Conservation (phyloP, 805 yeast genomes). For the Cyberlindnera sargentensis region DNA sequence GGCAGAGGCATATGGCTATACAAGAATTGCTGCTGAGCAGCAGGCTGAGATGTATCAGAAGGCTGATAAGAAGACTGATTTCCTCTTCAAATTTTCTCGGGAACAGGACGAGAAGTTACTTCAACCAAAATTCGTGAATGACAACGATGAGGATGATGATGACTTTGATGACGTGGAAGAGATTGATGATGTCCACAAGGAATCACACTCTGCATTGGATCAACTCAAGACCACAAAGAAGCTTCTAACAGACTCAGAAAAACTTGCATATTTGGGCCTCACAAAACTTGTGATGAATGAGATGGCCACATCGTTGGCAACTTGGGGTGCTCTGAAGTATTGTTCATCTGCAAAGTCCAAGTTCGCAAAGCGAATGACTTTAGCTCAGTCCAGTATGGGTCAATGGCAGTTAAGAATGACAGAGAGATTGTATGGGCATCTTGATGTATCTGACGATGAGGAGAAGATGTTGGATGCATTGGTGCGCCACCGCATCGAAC, state of each 20-base stretch:
- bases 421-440: conserved; percentile 67
- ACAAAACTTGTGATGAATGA: conserved; percentile 69
- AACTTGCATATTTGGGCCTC: conserved; percentile 87
- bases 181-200: conserved; percentile 31
- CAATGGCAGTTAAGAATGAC: conserved; percentile 77
- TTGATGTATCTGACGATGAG: conserved; percentile 74
- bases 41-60: conserved; percentile 68
- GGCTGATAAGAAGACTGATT: conserved; percentile 50
- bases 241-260: conserved; percentile 75
- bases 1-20: conserved; percentile 49
- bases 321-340: conserved; percentile 39
- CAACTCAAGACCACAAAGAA: conserved; percentile 76
- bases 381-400: conserved; percentile 70
- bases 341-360: conserved; percentile 35
- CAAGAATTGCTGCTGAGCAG: conserved; percentile 80
- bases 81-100: conserved; percentile 33
- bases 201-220: conserved; percentile 40
- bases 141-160: conserved; percentile 14
- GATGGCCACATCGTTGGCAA: conserved; percentile 77
- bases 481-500: conserved; percentile 75
- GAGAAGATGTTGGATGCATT: conserved; percentile 80
- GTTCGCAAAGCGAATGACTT: conserved; percentile 52
- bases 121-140: not conserved
- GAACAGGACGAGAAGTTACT: not conserved
- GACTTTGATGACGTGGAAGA: conserved; percentile 21